These are phyloP conservation scores for Geopyxis carbonaria DNA, from an alignment of 495 filamentous ascomycete genomes.

Conservation along the genomic window DNA sequence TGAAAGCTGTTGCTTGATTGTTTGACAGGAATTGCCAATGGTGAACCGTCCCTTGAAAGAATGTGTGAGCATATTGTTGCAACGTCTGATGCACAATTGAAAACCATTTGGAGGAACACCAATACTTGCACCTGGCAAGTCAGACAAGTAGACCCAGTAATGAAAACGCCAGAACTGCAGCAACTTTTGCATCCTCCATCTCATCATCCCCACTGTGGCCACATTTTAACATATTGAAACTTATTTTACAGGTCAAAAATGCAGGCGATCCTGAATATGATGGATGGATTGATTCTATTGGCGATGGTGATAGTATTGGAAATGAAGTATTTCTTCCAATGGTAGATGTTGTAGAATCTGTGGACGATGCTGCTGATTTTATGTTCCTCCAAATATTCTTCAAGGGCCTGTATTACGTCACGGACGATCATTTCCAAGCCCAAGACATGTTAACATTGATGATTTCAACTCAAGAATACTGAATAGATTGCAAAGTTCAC, in stretches of 20 bases:
- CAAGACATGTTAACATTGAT: slow-evolving; percentile 6
- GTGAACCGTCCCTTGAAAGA: background rate
- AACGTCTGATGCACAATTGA: background rate
- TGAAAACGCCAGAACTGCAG: background rate
- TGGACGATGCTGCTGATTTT: slow-evolving; percentile 2
- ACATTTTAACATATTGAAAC: slow-evolving; percentile 2
- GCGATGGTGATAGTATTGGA: background rate
- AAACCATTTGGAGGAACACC: slow-evolving; percentile 10
- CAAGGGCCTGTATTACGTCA: background rate
- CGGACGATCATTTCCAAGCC: background rate
- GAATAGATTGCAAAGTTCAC: background rate
- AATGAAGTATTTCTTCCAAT: slow-evolving; percentile 1
- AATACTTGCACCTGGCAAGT: slow-evolving; percentile 6
- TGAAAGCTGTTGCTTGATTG: no score
- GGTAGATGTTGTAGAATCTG: background rate
- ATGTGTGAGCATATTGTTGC: slow-evolving; percentile 1
- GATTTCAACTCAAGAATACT: slow-evolving; percentile 6
- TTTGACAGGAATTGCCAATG: slow-evolving; percentile 7
- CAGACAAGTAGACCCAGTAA: slow-evolving; percentile 6
- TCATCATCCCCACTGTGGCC: slow-evolving; percentile 5
- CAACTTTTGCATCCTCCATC: background rate
- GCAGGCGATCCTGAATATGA: slow-evolving; percentile 2
- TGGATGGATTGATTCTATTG: slow-evolving; percentile 4
- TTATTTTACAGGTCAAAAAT: slow-evolving; percentile 1
- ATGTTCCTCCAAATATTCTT: slow-evolving; percentile 5